phyloP scores from a whole-genome alignment of 2,329 filamentous ascomycete species.

The Sporothrix variecibatus region DNA sequence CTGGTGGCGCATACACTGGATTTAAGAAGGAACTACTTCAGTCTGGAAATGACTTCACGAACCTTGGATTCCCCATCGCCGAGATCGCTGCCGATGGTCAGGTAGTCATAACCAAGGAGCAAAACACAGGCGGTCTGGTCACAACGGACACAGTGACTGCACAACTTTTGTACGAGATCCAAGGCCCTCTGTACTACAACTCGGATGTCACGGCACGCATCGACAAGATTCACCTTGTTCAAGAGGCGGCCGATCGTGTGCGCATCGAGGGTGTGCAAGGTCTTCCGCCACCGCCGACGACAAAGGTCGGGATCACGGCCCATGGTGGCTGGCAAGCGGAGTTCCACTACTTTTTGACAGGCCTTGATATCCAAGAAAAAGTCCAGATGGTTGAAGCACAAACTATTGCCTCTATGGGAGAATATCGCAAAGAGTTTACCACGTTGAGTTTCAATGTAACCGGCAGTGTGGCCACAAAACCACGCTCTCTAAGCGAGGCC shows the following conservation, averaged over 20 bases:
- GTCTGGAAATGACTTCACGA: conserved; percentile 37
- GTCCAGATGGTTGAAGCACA: conserved; percentile 33
- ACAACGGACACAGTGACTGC: conserved; percentile 28
- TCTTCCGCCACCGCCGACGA: conserved; percentile 38
- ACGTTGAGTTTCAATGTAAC: conserved; percentile 38
- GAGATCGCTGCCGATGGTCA: conserved; percentile 49
- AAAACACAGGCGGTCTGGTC: conserved; percentile 32
- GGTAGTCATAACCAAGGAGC: conserved; percentile 36
- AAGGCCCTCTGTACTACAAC: conserved; percentile 41
- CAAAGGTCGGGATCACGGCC: conserved; percentile 36
- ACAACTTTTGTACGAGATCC: conserved; percentile 44
- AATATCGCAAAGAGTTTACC: conserved; percentile 30
- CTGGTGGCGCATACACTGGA: conserved; percentile 50
- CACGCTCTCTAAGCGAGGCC: conserved; percentile 39
- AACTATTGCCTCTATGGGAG: conserved; percentile 36
- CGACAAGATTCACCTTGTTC: conserved; percentile 46
- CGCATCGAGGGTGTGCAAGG: conserved; percentile 40
- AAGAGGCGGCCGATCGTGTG: conserved; percentile 40
- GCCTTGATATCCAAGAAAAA: conserved; percentile 29
- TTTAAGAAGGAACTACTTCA: conserved; percentile 44
- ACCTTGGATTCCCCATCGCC: conserved; percentile 51
- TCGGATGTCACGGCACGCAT: conserved; percentile 39
- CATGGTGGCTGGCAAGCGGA: conserved; percentile 35
- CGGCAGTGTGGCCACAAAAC: conserved; percentile 35
- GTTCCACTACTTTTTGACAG: conserved; percentile 28